Evolutionary conservation across 2,329 filamentous ascomycete genomes (phyloP), one percentile per base, ranked within the genome.

Genomic region (Fusarium incarnatum): DNA sequence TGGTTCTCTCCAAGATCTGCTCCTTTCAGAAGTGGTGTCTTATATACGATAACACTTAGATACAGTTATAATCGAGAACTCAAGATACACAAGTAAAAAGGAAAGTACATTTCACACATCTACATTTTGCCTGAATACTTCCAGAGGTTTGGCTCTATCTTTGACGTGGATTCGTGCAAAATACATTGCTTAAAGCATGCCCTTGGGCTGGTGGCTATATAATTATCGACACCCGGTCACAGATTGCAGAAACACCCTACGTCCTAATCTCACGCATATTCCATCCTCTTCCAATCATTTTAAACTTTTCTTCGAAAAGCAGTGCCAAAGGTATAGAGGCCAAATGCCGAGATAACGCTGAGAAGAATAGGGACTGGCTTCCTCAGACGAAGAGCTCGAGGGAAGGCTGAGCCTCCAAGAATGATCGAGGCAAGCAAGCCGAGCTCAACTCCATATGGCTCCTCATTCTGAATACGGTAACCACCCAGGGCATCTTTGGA

Each of bases 391-490:
- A 99, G 89, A 7, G 94, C 96, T 55, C 96, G 88, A 15, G 96
- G 96, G 64, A 98, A 91, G 3, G 93, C 92, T 44, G 92, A 92
- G 22, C 94, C 94, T 44, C 87, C 95, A 37, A 99, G 87, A 27
- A 98, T 83, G n/a, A 94, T 27, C 1, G 93, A 97, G 7, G 96
- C 96, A 45, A 98, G 85, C 12, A 99, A 86, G n/a, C 92, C 93
- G 45, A 97, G 84, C 81, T 98, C 96, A 73, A 97, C 83, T 68
- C 95, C 96, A 79, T 96, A 97, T 5, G 92, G 79, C 78, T 94
- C 87, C 66, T 87, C 84, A 74, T 89, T 90, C 75, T 91, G 90
- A 68, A 97, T 90, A 63, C 94, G 92, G 77, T 92, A 90, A 70
- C 92, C 94, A 68, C 94, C 93, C 45, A 97, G 84, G 25, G 89